Conservation (phyloP, 345 rosid species). For the thale cress (Arabidopsis thaliana) region DNA sequence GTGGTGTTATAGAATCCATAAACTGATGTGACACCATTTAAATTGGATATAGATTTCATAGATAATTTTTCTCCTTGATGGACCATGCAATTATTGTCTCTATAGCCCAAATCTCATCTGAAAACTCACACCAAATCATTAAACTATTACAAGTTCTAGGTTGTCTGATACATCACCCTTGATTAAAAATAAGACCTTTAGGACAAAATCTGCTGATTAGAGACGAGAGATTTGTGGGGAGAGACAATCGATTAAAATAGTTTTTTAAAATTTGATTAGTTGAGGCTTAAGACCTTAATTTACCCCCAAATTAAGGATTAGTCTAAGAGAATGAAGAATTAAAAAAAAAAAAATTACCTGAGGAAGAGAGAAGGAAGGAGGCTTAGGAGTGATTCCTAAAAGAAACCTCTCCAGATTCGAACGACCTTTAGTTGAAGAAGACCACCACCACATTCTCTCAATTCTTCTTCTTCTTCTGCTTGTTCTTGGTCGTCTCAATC, state of each 20-base stretch:
- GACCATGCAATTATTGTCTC: conserved; percentile 49
- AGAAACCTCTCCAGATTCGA: conserved; percentile 48
- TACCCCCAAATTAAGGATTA: conserved; percentile 18
- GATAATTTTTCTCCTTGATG: neutral
- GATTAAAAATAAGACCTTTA: conserved; percentile 17
- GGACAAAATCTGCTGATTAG: neutral
- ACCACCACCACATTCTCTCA: conserved; percentile 48
- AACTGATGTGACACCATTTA: conserved; percentile 40
- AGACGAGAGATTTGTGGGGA: conserved; percentile 10
- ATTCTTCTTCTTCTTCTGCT: neutral
- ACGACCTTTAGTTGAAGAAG: conserved; percentile 42
- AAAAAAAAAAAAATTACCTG: conserved; percentile 15
- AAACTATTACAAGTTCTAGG: conserved; percentile 19
- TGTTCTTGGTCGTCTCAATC: conserved; percentile 7
- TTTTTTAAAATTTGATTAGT: neutral
- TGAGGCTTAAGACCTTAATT: neutral
- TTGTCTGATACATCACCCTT: conserved; percentile 29
- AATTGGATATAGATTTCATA: neutral
- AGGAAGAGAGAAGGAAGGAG: conserved; percentile 39
- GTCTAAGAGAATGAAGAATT: neutral
- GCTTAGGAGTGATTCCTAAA: conserved; percentile 45
- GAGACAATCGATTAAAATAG: neutral
- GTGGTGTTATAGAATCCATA: conserved; percentile 39
- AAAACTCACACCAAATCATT: conserved; percentile 28
- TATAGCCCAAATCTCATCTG: conserved; percentile 1